Evolutionary conservation across 2,329 filamentous ascomycete genomes (phyloP), one percentile per base, ranked within the genome.

Genomic region (Curvularia lunata): DNA sequence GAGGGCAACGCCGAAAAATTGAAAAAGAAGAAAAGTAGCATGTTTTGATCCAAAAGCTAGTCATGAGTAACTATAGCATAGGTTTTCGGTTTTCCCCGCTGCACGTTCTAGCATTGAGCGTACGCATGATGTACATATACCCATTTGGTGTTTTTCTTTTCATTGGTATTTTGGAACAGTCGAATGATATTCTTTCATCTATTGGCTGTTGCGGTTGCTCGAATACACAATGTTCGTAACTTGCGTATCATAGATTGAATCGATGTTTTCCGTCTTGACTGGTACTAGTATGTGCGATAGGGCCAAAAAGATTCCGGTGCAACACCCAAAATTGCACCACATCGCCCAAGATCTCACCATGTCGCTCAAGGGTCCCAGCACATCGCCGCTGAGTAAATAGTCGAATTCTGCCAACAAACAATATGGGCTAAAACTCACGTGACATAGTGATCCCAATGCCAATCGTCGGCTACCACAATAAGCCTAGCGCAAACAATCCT

Each of bases 1-100:
- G 73, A 76, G 41, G 52, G 62, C 1, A 71, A 58, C 43, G 53
- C 67, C 12, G 72, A 64, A 38, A 77, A 74, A 52, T 61, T 80
- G 59, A 70, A 68, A 54, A 81, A 80, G 70, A 81, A 81, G 66
- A 71, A 75, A 55, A 80, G 78, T 59, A 75, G 77, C 46, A 77
- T 80, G 74, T 81, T 79, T 66, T 80, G 68, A 64, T 42, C 7
- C 10, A 23, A 25, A 30, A 13, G n/a, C 28, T 23, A 5, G 16
- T 16, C 2, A 32, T 32, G n/a, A 21, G 27, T 5, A n/a, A n/a
- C n/a, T n/a, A 32, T 23, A 13, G n/a, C 10, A 27, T n/a, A 21
- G n/a, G 43, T 16, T 18, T 8, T 18, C 2, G n/a, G 10, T 47
- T 32, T 32, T 4, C 23, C 23, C 41, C 41, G 21, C 41, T n/a